Base-by-base conservation (phyloP, 2,329 filamentous ascomycete genomes). In the Plenodomus biglobosus region DNA sequence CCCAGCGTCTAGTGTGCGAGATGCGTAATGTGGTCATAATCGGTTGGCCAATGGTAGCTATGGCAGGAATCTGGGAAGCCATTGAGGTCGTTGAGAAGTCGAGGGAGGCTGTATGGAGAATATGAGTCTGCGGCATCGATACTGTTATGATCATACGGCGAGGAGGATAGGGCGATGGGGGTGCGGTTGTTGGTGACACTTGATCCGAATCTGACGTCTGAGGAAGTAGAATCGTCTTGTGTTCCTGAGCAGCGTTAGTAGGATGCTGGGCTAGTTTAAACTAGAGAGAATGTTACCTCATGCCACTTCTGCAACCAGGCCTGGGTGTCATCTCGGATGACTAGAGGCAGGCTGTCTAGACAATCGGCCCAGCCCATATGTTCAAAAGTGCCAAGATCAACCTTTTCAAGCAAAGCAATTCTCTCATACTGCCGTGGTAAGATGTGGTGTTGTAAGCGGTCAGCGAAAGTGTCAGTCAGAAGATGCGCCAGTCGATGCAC, bases 141-240 rank as follows among this genome's bases (percentile, higher is more conserved):
- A 99, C 92, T 0, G 92, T 89, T 44, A 99, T 95, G 22, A 87
- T 78, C 59, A 99, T 92, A 11, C 84, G 85, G 17, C 80, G 80
- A 52, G 71, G 77, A 17, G 80, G 75, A 18, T 68, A 70, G 64
- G 35, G 61, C 3, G 63, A 69, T 24, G 46, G 54, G 38, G 63
- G 61, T 3, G 66, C 62, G 52, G 34, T 53, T n/a, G 50, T 30
- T 3, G 56, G 21, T 24, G 40, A 18, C 13, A 37, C 18, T 3
- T 65, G 1, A 8, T 44, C 40, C 1, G 49, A 19, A 30, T 41
- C 37, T 2, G 40, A 11, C 2, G 40, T 39, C 20, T 54, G 52
- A 2, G 53, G 39, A 68, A 71, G 1, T 13, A 56, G 16, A 38
- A 64, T 58, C 36, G 48, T 47, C 46, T 45, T 44, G 62, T 72